phyloP scores from a whole-genome alignment of 78 protist genomes.

The Planoprotostelium fungivorum region DNA sequence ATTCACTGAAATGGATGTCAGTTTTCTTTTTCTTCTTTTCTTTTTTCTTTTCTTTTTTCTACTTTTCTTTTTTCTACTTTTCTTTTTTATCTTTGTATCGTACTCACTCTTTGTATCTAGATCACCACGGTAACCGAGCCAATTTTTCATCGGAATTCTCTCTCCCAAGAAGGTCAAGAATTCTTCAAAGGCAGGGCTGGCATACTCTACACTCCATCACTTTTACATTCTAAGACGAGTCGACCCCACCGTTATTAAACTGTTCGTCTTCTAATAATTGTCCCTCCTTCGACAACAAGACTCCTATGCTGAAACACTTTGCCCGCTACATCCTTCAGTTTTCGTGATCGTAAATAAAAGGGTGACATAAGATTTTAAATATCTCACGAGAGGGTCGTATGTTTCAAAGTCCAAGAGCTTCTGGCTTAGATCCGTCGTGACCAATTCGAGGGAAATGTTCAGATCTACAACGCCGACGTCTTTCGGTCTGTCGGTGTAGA shows the following conservation, averaged over 20 bases:
- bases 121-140: slow-evolving; percentile 67
- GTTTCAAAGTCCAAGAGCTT: background rate
- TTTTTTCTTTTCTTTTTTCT: too few relatives aligned
- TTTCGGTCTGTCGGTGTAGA: background rate
- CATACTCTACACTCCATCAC: background rate
- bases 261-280: background rate
- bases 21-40: too few relatives aligned
- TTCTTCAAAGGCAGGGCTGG: slow-evolving; percentile 11
- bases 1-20: slow-evolving; percentile 13
- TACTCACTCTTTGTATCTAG: slow-evolving; percentile 55
- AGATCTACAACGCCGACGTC: background rate
- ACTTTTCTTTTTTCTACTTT: too few relatives aligned
- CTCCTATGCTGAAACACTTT: background rate
- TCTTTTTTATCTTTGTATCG: too few relatives aligned
- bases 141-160: slow-evolving; percentile 39
- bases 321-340: background rate
- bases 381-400: background rate
- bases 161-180: slow-evolving; percentile 53
- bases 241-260: background rate
- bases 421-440: background rate
- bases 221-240: background rate
- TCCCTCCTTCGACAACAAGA: background rate
- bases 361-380: too few relatives aligned
- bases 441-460: background rate
- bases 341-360: background rate